Conservation (phyloP, 2,329 filamentous ascomycete genomes). For the Colletotrichum sp. region DNA sequence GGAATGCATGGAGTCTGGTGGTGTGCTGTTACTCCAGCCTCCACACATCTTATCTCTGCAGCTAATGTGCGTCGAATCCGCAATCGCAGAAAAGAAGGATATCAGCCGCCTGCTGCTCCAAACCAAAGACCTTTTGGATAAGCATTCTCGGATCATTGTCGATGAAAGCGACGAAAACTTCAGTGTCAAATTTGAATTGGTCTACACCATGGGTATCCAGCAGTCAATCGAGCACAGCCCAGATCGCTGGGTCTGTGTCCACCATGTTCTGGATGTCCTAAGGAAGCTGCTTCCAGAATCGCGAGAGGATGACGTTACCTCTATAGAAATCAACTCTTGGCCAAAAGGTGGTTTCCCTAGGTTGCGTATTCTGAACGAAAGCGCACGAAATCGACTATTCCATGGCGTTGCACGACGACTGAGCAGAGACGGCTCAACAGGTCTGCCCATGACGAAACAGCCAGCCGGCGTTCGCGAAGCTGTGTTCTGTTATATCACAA, state of each 20-base stretch:
- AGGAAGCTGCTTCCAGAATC: conserved; percentile 31
- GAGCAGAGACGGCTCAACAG: conserved; percentile 42
- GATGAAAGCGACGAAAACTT: conserved; percentile 72
- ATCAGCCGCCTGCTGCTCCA: conserved; percentile 32
- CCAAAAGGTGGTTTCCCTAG: conserved; percentile 46
- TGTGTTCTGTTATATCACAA: conserved; percentile 49
- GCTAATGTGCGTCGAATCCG: conserved; percentile 50
- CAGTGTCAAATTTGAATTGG: conserved; percentile 62
- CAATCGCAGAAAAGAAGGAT: too few species aligned
- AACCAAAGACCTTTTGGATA: conserved; percentile 50
- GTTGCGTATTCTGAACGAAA: conserved; percentile 48
- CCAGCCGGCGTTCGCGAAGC: conserved; percentile 29
- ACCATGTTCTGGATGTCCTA: conserved; percentile 55
- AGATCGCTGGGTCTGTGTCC: conserved; percentile 60
- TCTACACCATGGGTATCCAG: conserved; percentile 66
- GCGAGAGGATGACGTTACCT: conserved; percentile 32
- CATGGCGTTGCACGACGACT: conserved; percentile 41
- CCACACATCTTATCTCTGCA: conserved; percentile 70
- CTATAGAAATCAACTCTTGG: conserved; percentile 44
- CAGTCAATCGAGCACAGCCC: conserved; percentile 54
- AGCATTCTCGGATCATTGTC: conserved; percentile 57
- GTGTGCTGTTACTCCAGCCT: conserved; percentile 65
- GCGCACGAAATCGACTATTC: conserved; percentile 34
- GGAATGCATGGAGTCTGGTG: conserved; percentile 53
- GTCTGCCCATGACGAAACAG: conserved; percentile 47